A percentile compares a stretch with the other conserved stretches of the same genome.
phyloP scores from a whole-genome alignment of 2,329 filamentous ascomycete genomes.

The Pseudogymnoascus sp. region DNA sequence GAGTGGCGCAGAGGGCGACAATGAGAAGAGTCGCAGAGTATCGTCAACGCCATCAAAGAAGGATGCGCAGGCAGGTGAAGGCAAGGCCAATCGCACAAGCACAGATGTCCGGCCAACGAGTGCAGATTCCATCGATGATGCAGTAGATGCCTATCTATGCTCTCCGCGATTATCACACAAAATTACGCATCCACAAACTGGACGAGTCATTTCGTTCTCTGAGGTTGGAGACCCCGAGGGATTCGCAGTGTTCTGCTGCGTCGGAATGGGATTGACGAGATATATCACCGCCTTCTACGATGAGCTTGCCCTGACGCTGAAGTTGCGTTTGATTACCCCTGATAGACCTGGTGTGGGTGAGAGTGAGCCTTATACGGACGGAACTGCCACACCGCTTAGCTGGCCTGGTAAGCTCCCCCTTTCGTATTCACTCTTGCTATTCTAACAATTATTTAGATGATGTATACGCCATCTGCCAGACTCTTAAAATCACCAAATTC shows the following conservation, averaged over 20 bases:
- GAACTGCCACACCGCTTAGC: constrained; percentile 75
- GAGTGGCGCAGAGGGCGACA: constrained; percentile 2
- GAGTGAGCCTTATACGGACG: constrained; percentile 76
- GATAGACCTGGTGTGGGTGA: constrained; percentile 91
- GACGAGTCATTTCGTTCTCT: constrained; percentile 86
- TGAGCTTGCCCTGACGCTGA: constrained; percentile 81
- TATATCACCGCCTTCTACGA: constrained; percentile 98
- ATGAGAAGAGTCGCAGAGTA: neutral
- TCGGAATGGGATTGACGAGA: constrained; percentile 93
- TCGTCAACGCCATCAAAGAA: neutral
- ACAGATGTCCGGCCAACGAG: constrained; percentile 68
- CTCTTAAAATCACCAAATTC: constrained; percentile 88
- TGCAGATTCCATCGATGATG: constrained; percentile 79
- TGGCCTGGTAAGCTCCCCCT: constrained; percentile 68
- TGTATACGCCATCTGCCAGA: constrained; percentile 87
- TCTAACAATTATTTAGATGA: constrained; percentile 46
- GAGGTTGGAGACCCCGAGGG: constrained; percentile 92
- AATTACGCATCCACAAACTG: constrained; percentile 76
- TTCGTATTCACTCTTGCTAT: neutral
- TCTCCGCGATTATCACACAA: constrained; percentile 81
- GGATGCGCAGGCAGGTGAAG: constrained; percentile 26
- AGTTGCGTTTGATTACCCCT: constrained; percentile 82
- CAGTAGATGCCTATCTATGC: constrained; percentile 75
- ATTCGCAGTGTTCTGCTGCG: constrained; percentile 89
- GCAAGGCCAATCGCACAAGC: constrained; percentile 27